phyloP scores from a whole-genome alignment of 78 protist species.

The Isochrysis galbana region DNA sequence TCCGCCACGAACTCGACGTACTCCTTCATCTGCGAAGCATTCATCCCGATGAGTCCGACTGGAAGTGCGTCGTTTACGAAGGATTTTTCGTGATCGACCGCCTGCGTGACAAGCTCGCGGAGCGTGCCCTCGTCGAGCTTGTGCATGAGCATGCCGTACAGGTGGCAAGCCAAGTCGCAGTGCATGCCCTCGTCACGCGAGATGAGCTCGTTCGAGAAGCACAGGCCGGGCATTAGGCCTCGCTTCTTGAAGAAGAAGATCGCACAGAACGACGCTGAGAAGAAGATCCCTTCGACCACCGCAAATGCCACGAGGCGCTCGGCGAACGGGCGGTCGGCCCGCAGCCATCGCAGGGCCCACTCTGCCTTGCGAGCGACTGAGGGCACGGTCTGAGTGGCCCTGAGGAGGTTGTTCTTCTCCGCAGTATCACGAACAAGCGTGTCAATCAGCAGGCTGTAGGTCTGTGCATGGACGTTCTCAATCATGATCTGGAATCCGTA shows the following conservation, averaged over 20 bases:
- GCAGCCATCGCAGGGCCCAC: conserved; percentile 95
- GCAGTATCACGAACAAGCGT: conserved; percentile 80
- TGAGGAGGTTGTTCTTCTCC: conserved; percentile 78
- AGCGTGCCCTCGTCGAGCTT: conserved; percentile 36
- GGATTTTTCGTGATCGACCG: conserved; percentile 90
- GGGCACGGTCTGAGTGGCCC: conserved; percentile 93
- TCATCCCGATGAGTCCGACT: conserved; percentile 86
- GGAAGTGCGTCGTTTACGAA: conserved; percentile 93
- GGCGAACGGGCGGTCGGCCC: too few species aligned
- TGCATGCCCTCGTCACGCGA: conserved; percentile 97
- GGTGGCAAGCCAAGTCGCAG: conserved; percentile 95
- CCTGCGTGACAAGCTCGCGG: conserved; percentile 76
- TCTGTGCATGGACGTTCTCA: conserved; percentile 93
- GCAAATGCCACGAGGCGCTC: conserved; percentile 95
- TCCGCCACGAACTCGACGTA: conserved; percentile 94
- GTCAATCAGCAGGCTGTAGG: conserved; percentile 83
- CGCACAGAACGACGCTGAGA: conserved; percentile 93
- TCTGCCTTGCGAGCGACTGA: conserved; percentile 93
- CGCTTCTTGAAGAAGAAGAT: conserved; percentile 98
- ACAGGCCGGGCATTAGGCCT: conserved; percentile 63
- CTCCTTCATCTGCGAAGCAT: conserved; percentile 75
- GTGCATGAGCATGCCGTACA: conserved; percentile 73
- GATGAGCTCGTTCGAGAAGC: conserved; percentile 95
- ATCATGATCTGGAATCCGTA: conserved; percentile 95
- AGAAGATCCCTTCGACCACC: too few species aligned